These are phyloP conservation scores for Aspergillus aculeatus DNA, from an alignment of 2,329 filamentous ascomycete genomes.

Conservation along the genomic window DNA sequence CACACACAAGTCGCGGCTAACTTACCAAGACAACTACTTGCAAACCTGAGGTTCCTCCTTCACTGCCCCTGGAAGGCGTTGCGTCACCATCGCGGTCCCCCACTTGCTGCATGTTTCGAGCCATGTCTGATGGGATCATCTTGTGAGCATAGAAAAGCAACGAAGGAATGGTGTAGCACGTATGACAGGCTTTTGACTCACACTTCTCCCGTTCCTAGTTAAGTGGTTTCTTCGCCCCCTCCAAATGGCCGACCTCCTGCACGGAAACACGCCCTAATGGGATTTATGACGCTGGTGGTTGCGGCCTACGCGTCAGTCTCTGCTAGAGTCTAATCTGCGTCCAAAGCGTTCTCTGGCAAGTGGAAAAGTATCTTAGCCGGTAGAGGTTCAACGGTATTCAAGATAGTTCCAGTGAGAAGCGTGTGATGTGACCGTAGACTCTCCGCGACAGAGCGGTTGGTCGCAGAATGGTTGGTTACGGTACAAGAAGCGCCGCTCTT, in stretches of 20 bases:
- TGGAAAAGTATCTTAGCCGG: neutral
- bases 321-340: neutral
- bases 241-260: neutral
- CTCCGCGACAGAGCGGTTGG: neutral
- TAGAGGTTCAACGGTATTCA: neutral
- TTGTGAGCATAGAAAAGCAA: neutral
- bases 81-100: neutral
- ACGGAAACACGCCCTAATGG: neutral
- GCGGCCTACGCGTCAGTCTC: neutral
- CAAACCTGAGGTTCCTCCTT: constrained; percentile 34
- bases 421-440: neutral
- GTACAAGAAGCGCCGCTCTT: neutral
- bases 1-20: constrained; percentile 23
- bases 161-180: neutral
- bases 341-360: neutral
- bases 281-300: neutral
- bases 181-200: neutral
- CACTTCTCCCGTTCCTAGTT: neutral
- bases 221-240: neutral
- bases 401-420: neutral
- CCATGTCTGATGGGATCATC: neutral
- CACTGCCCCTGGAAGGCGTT: constrained; percentile 23
- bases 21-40: constrained; percentile 75
- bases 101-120: neutral
- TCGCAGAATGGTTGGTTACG: neutral